Base-by-base conservation (phyloP, 441 rosid genomes). In the Eutrema salsugineum region DNA sequence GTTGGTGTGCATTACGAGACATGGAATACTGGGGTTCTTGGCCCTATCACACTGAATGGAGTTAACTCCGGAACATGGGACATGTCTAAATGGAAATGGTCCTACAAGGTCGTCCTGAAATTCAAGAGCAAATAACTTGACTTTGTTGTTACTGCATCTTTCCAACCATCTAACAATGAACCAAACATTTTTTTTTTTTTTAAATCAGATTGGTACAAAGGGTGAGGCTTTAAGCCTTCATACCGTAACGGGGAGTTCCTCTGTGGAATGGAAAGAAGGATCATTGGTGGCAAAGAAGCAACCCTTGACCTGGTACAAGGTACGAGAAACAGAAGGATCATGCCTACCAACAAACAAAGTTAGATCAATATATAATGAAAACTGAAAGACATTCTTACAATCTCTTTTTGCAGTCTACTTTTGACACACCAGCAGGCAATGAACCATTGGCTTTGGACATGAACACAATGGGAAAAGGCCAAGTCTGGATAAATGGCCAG, bases 381-480 rank as follows among this genome's bases (percentile, higher is more conserved):
- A 44, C 6, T 1, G 12, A 30, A 62, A 56, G 3, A 49, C 35
- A 15, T 65, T 49, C 55, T 30, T 6, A 61, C 75, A 19, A 59
- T 40, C 6, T 49, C 1, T 22, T 16, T 44, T 75, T 73, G 70
- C 82, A 88, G 93, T 60, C 87, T 40, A 82, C 76, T 64, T 84
- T 88, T 54, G 61, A 68, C 53, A 78, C 81, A 27, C 87, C 91
- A 12, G 65, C 35, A 56, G 89, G 87, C 32, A 80, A 49, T 15
- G 84, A 85, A 38, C 91, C 89, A 7, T 66, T 88, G 70, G 91
- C 89, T 51, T 77, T 88, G 40, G 93, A 88, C 59, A 84, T 88
- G 91, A 76, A 81, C 75, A 78, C 85, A 65, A 86, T 88, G 89
- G 89, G 91, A 22, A 88, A 88, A 74, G 93, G 93, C 19, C 83